Conservation (phyloP, 1,284 basidiomycete species). For the Cutaneotrichosporon mucoides region DNA sequence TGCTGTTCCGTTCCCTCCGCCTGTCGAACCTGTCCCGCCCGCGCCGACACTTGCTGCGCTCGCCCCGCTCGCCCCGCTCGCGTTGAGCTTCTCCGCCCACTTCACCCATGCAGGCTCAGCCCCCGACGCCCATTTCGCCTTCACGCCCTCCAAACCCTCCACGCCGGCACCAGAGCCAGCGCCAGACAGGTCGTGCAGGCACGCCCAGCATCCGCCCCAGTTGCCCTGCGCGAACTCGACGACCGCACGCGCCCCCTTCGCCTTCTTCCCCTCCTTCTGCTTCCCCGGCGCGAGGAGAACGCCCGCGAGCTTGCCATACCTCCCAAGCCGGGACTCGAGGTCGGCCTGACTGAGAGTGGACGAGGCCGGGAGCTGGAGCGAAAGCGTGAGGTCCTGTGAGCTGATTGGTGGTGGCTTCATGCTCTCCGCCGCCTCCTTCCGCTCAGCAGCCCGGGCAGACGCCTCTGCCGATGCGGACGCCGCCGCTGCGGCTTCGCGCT, state of each 20-base stretch:
- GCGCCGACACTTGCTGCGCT: no score
- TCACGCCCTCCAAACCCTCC: constrained; percentile 57
- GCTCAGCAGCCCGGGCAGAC: constrained; percentile 10
- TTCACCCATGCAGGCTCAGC: constrained; percentile 68
- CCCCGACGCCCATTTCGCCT: constrained; percentile 62
- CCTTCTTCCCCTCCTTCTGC: constrained; percentile 40
- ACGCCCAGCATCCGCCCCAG: constrained; percentile 49
- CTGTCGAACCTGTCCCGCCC: no score
- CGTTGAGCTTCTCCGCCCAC: constrained; percentile 61
- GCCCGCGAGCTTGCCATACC: constrained; percentile 42
- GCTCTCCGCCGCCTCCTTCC: background rate
- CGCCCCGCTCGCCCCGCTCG: constrained; percentile 3
- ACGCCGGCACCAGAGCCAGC: constrained; percentile 47
- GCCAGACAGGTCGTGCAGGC: constrained; percentile 38
- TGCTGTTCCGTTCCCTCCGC: no score
- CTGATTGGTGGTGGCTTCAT: constrained; percentile 32
- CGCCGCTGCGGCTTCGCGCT: constrained; percentile 19
- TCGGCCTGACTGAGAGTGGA: constrained; percentile 7
- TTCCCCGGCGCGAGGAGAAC: constrained; percentile 27
- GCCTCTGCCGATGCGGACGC: no score
- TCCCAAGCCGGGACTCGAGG: constrained; percentile 21
- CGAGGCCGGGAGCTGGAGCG: constrained; percentile 35
- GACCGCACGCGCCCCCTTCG: constrained; percentile 49
- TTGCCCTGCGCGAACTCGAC: constrained; percentile 50
- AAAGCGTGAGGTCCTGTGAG: constrained; percentile 38